Base-by-base conservation (phyloP, 306 rosid genomes). In the Trichosanthes cucumerina region DNA sequence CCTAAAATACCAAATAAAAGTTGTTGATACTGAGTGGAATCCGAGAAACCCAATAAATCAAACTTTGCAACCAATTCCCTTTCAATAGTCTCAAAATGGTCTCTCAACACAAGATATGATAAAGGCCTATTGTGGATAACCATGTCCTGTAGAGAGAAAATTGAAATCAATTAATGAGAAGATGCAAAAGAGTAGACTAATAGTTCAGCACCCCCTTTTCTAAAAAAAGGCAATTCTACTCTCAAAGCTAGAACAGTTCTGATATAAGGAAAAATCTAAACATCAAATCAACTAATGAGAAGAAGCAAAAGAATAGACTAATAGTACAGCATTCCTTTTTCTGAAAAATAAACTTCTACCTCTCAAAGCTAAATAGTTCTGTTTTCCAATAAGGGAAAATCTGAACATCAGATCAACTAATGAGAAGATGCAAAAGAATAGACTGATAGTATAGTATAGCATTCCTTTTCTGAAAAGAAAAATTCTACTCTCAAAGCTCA, bases 111-210 rank as follows among this genome's bases (percentile, higher is more conserved):
- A 28, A 54, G 34, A 58, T 26, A 81, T 12, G 72, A 76, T 73
- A 77, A 43, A 39, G 81, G 84, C 47, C 57, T 81, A 66, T 68
- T 44, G 59, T 81, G 64, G 16, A 53, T 24, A 68, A 81, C 63
- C 80, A 76, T 58, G 28, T 76, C 84, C 84, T 81, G 78, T 53
- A 24, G 50, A 28, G 46, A 41, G 31, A 21, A 41, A 44, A 24
- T 71, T 3, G 57, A 49, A 16, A 34, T 36, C 46, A 16, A 7
- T 19, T 39, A 65, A 65, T 34, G 47, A 65, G 12, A 65, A 65
- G 49, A 65, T 36, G 73, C 73, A 65, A 36, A 38, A 65, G 44
- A 28, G 4, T 56, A 56, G 60, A 21, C 59, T 53, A 19, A 53
- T n/a, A 53, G 3, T 53, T 53, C 33, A 28, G 33, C 33, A 28